These are phyloP conservation scores for Caryocar brasiliense DNA, from an alignment of 441 rosid genomes.

Conservation along the genomic window DNA sequence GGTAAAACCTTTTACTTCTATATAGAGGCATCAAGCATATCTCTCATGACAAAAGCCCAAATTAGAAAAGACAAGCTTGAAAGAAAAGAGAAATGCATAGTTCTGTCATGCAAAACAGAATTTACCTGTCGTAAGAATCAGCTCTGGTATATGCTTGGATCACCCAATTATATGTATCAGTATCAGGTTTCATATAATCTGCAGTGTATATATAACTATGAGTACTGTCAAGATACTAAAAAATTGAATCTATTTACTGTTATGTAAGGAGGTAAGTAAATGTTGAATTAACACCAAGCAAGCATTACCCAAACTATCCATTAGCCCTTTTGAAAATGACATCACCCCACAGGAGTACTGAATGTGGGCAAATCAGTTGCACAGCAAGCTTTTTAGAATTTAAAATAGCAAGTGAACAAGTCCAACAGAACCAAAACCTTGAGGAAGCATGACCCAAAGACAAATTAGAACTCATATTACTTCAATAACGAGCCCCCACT, in stretches of 20 bases:
- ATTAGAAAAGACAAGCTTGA: neutral
- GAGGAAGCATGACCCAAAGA: no score
- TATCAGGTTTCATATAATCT: constrained; percentile 89
- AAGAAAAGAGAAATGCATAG: neutral
- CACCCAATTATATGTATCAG: constrained; percentile 94
- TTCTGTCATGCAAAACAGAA: neutral
- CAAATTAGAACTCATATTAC: no score
- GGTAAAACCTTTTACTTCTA: no score
- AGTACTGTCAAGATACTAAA: neutral
- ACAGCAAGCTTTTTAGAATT: neutral
- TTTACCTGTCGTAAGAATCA: constrained; percentile 89
- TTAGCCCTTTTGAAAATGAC: no score
- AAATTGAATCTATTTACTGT: neutral
- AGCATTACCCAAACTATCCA: no score
- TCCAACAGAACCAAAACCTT: no score
- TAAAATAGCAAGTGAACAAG: neutral
- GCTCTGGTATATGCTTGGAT: constrained; percentile 96
- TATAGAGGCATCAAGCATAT: neutral
- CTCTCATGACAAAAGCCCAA: neutral
- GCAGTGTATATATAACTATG: constrained; percentile 19
- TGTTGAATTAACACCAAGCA: no score
- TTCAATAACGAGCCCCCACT: no score
- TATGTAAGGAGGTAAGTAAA: no score
- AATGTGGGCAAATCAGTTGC: no score
- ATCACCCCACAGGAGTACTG: no score